phyloP scores from a whole-genome alignment of 2,329 filamentous ascomycete genomes.

The Epicoccum nigrum region DNA sequence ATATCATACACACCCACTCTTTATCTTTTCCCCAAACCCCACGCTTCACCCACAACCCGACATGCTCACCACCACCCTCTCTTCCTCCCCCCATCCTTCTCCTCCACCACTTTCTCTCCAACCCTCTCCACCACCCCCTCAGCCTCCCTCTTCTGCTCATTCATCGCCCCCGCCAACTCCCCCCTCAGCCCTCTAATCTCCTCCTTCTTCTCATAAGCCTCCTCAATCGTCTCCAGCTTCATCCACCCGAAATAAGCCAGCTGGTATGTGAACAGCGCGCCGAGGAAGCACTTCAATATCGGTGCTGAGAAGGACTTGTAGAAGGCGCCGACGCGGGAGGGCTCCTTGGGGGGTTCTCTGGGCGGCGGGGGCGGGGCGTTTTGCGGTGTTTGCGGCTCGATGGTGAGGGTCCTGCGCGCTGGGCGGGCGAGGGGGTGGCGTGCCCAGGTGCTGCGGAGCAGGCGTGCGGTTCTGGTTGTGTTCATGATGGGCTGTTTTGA shows the following conservation, averaged over 20 bases:
- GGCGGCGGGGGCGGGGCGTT: background rate
- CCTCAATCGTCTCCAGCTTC: constrained; percentile 75
- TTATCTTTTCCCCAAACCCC: too few species aligned
- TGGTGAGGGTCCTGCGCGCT: constrained; percentile 2
- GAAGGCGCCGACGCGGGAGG: constrained; percentile 58
- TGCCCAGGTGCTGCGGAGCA: background rate
- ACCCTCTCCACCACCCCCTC: constrained; percentile 15
- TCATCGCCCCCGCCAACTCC: constrained; percentile 32
- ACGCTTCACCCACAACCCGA: too few species aligned
- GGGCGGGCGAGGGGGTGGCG: constrained; percentile 1
- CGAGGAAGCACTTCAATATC: constrained; percentile 73
- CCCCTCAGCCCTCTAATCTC: constrained; percentile 30
- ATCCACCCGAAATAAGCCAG: constrained; percentile 76
- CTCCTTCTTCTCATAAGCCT: constrained; percentile 58
- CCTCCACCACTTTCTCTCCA: constrained; percentile 23
- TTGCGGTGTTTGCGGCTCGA: constrained; percentile 4
- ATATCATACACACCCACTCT: too few species aligned
- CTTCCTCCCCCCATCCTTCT: constrained; percentile 21
- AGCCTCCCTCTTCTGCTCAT: constrained; percentile 20
- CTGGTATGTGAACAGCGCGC: constrained; percentile 80
- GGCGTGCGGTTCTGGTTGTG: constrained; percentile 3
- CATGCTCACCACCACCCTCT: constrained; percentile 37
- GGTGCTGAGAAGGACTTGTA: constrained; percentile 78
- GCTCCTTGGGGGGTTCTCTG: constrained; percentile 50
- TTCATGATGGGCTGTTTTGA: constrained; percentile 1